Evolutionary conservation across 208 protist genomes (phyloP).

Genomic region (Borovskyia barvae): DNA sequence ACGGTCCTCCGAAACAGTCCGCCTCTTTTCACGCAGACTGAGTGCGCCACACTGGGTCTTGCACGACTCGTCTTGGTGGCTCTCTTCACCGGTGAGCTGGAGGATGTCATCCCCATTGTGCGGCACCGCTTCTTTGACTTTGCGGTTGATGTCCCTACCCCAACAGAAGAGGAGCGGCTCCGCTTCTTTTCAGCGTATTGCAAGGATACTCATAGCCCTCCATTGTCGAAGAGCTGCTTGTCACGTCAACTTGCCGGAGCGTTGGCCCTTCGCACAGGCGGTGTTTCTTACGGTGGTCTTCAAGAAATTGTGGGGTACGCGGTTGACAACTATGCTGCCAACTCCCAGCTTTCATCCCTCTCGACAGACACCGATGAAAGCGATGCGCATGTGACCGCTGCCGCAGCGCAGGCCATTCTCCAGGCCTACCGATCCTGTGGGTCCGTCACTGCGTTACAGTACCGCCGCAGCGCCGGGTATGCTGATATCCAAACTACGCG

Average conservation of each 20-base stretch:
- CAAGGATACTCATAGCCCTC: too few species aligned
- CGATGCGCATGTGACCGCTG: constrained; percentile 5
- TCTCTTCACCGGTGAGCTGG: constrained; percentile 44
- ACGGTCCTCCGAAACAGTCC: constrained; percentile 40
- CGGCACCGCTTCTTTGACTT: constrained; percentile 48
- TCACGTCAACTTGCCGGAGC: constrained; percentile 22
- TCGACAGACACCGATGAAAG: neutral
- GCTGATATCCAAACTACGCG: constrained; percentile 68
- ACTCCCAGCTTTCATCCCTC: neutral
- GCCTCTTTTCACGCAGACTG: constrained; percentile 28
- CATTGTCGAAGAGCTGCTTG: too few species aligned
- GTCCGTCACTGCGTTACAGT: constrained; percentile 45
- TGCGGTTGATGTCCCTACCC: constrained; percentile 43
- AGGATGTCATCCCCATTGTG: constrained; percentile 43
- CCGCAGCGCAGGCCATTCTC: constrained; percentile 31
- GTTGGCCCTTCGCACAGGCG: constrained; percentile 61
- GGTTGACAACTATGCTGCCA: constrained; percentile 2
- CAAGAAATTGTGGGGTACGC: constrained; percentile 29
- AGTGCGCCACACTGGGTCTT: constrained; percentile 23
- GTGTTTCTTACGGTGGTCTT: constrained; percentile 65
- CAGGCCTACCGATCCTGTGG: constrained; percentile 40
- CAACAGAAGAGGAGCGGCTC: constrained; percentile 46
- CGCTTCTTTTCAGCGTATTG: constrained; percentile 55
- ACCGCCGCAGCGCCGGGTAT: constrained; percentile 57
- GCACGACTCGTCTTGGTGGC: constrained; percentile 33